Evolutionary conservation across 805 yeast genomes (phyloP), one percentile per base, ranked within the genome.

Genomic region (Metschnikowia kunwiensis): DNA sequence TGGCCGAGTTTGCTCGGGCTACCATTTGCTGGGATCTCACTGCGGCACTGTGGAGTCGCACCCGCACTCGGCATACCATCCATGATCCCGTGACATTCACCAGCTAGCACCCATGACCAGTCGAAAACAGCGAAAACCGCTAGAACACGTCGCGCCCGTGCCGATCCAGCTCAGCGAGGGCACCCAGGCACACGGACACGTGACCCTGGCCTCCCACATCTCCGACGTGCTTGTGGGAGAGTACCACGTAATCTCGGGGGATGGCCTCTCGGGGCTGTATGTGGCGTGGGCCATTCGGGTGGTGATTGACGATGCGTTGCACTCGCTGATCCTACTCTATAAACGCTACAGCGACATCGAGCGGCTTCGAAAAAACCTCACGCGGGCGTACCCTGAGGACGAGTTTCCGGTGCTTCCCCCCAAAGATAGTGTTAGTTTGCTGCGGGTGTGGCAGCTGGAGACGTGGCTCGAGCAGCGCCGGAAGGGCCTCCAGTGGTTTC

Each of bases 341-440:
- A 77, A 74, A 53, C 55, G 95, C 24, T 86, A 82, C 56, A 72
- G 77, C 23, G 91, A 85, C 29, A 74, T 86, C 42, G 79, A 60
- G 25, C 43, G 40, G 21, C 64, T 86, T 23, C 65, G 81, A 17
- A 49, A 49, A 1, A 42, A 47, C 4, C 54, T 82, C 14, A 51
- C 49, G 10, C 30, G 27, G 3, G 60, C 55, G 21, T 72, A 63
- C 42, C 74, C 76, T 0, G 53, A n/a, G 5, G 61, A 61, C 0
- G 58, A 57, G 5, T 56, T 78, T 1, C 80, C 80, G 2, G 48
- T 40, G 9, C 56, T 80, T 18, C 86, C 86, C 1, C 73, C 78
- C 0, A 72, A 72, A 36, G 72, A 70, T 34, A 58, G 59, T 15
- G 61, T 69, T 14, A 70, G 72, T 29, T 22, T 64, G 14, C 60